Base-by-base conservation (phyloP, 345 rosid genomes). In the Raphanus raphanistrum region DNA sequence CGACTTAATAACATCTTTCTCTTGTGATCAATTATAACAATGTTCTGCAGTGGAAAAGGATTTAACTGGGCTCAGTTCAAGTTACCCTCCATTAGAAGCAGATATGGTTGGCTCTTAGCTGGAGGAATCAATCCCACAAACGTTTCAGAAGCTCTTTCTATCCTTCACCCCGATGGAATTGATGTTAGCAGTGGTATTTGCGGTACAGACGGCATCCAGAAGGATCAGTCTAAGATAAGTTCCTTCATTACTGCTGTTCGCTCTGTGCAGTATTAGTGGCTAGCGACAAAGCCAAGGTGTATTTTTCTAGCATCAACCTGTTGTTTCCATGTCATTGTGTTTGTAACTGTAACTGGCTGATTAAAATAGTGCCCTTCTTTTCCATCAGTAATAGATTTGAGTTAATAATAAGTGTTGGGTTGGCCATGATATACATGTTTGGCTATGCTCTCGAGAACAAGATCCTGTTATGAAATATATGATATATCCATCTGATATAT, bases 151-250 rank as follows among this genome's bases (percentile, higher is more conserved):
- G 96, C 98, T 17, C 80, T 95, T 43, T 77, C 84, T 15, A 82
- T 72, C 28, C 88, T 90, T 50, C 84, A 84, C 68, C 97, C 96
- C 25, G 68, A 82, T 32, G 98, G 96, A n/a, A 79, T 90, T 60
- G 99, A 92, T 78, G 96, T 91, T 16, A 92, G 98, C 63, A 91
- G 97, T 9, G 92, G 98, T 65, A 88, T 95, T 75, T 90, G 99
- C 54, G 79, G 83, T 26, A 32, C 84, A 9, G 92, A 95, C 71
- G 94, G 97, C 3, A 83, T 92, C 60, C 85, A 68, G 35, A 90
- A 90, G 83, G 96, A 92, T 68, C 85, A 15, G 72, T 82, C 80
- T 26, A 83, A 64, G 76, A 88, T 91, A 77, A 80, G 84, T 50
- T 87, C 90, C 8, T 92, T 90, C 72, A 87, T 90, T 82, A 76